These are phyloP conservation scores for Termitomyces sp. DNA, from an alignment of 768 basidiomycete genomes.

Conservation along the genomic window DNA sequence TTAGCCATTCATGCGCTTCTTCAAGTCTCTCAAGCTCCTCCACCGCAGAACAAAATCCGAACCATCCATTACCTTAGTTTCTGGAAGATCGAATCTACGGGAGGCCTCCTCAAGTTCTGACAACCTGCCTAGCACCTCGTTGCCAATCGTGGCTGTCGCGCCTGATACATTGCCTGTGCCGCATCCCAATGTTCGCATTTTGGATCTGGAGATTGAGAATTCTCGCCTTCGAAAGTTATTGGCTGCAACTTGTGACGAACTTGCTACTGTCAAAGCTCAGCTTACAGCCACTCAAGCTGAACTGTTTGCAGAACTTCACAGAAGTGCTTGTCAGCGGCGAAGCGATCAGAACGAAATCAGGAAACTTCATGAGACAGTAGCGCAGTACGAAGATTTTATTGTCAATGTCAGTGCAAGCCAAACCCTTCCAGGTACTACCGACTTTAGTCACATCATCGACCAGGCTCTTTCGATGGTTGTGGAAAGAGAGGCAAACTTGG, in stretches of 20 bases:
- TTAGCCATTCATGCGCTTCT: conserved; percentile 33
- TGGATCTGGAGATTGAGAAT: conserved; percentile 11
- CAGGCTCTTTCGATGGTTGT: conserved; percentile 7
- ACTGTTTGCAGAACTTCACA: conserved; percentile 13
- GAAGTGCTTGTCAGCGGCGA: conserved; percentile 6
- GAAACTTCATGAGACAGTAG: conserved; percentile 4
- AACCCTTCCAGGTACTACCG: neutral
- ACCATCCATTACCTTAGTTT: conserved; percentile 27
- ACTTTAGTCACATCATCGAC: conserved; percentile 2
- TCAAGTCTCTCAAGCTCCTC: conserved; percentile 36
- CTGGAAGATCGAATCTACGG: conserved; percentile 12
- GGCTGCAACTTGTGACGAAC: conserved; percentile 1
- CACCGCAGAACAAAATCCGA: conserved; percentile 45
- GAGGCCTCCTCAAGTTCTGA: conserved; percentile 6
- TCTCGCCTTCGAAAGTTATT: conserved; percentile 1
- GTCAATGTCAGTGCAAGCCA: neutral
- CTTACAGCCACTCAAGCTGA: conserved; percentile 12
- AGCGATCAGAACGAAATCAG: conserved; percentile 5
- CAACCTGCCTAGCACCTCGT: conserved; percentile 11
- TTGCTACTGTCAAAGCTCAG: conserved; percentile 5
- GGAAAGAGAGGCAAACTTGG: conserved; percentile 1
- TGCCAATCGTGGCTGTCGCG: conserved; percentile 7
- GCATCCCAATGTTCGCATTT: conserved; percentile 8
- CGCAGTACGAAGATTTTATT: conserved; percentile 6
- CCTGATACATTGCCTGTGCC: neutral